Conservation (phyloP, 352 stramenopile genomes). For the Thalassiosira livingstoniorum region DNA sequence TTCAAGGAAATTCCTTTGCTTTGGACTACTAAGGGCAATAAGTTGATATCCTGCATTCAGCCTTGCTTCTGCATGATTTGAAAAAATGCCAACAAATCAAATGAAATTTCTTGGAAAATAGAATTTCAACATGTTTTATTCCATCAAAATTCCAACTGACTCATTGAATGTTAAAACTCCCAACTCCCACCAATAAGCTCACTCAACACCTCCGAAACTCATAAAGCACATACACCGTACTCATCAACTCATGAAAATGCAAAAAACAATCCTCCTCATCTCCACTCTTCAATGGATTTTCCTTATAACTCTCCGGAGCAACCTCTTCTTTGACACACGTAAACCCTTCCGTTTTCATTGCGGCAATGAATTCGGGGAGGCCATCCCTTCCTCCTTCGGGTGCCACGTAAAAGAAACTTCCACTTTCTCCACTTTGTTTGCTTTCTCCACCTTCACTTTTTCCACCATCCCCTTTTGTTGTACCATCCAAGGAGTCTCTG, state of each 20-base stretch:
- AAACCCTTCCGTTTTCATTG: slow-evolving; percentile 73
- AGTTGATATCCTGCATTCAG: too few species aligned
- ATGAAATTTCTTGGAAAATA: too few species aligned
- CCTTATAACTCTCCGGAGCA: slow-evolving; percentile 67
- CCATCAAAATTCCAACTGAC: too few species aligned
- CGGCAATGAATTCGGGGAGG: slow-evolving; percentile 78
- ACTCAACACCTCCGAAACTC: slow-evolving; percentile 66
- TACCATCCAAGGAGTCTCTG: background rate
- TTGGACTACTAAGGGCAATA: too few species aligned
- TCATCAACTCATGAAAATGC: slow-evolving; percentile 82
- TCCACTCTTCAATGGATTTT: slow-evolving; percentile 76
- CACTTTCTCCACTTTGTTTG: slow-evolving; percentile 6
- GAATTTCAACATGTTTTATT: too few species aligned
- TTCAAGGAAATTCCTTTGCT: too few species aligned
- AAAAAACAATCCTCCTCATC: slow-evolving; percentile 84
- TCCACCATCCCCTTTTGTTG: background rate
- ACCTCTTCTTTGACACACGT: slow-evolving; percentile 47
- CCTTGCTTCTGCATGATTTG: too few species aligned
- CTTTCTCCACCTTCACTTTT: background rate
- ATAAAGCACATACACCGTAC: slow-evolving; percentile 77
- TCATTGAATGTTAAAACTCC: too few species aligned
- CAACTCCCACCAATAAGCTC: too few species aligned
- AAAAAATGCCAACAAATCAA: too few species aligned
- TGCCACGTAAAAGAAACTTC: slow-evolving; percentile 84
- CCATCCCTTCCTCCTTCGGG: slow-evolving; percentile 81